Base-by-base conservation (phyloP, 148 eudicot genomes). In the Vaccinium macrocarpon region DNA sequence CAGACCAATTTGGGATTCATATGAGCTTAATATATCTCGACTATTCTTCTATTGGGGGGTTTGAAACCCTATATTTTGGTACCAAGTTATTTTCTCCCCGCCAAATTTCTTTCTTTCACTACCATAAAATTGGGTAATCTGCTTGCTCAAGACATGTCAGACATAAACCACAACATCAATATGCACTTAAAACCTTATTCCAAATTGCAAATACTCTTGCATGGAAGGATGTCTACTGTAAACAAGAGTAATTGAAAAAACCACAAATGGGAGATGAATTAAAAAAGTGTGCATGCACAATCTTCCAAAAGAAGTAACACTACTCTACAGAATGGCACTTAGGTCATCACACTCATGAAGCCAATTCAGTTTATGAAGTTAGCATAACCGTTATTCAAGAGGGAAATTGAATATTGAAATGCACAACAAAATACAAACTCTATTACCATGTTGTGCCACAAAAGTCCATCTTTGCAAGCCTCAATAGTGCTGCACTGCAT, bases 391-490 rank as follows among this genome's bases (percentile, higher is more conserved):
- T 78, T 53, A 29, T 53, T 53, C 21, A 55, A 42, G 8, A 29
- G n/a, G 6, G 21, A 35, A 50, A 64, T 48, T 49, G 35, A 50
- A 68, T 8, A 21, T 4, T 6, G 6, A 75, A 35, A 75, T 53
- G 38, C 52, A 52, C 35, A 55, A 13, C 4, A 7, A 15, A n/a
- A 12, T 74, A 53, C 9, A 72, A 79, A 7, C 46, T 15, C 15
- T 32, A 3, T 35, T 92, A 97, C 98, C 99, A 95, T 84, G 98
- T 97, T 87, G 99, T 97, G 75, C 99, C 98, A 88, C 92, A 92
- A 79, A 93, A 95, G 61, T 94, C 96, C 99, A 97, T 93, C 90
- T 90, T 89, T 29, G 98, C 96, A 79, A 95, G 99, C 89, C 84
- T 89, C 88, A 95, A 76, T 77, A 97, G 81, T 49, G 96, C 96